These are phyloP conservation scores for Oropetium thomaeum DNA, from an alignment of 176 grass and related monocot species.

Conservation along the genomic window DNA sequence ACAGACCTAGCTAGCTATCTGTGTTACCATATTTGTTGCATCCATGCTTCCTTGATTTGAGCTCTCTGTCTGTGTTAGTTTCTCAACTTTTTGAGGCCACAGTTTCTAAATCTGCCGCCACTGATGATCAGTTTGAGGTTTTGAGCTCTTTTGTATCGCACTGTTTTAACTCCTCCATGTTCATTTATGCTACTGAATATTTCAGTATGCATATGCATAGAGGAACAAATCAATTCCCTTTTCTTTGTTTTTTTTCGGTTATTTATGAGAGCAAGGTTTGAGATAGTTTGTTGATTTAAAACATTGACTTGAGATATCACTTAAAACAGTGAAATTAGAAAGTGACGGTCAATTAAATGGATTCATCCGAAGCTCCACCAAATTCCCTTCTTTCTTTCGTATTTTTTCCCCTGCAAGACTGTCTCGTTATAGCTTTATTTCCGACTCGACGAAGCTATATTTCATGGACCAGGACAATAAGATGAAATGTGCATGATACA, in stretches of 20 bases:
- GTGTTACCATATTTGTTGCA: not conserved
- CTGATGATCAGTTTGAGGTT: constrained; percentile 4
- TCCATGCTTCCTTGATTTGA: not conserved
- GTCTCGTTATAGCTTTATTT: constrained; percentile 12
- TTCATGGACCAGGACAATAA: constrained; percentile 37
- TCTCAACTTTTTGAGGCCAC: not conserved
- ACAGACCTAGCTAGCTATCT: not conserved
- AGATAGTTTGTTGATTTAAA: constrained; percentile 8
- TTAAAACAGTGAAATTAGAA: not conserved
- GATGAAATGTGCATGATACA: constrained; percentile 1
- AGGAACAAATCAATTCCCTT: not conserved
- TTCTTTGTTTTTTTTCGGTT: too few relatives aligned
- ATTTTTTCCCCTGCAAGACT: not conserved
- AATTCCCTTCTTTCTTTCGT: not conserved
- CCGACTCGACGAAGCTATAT: constrained; percentile 30
- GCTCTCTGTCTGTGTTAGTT: not conserved
- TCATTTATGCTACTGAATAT: not conserved
- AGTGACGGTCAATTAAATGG: not conserved
- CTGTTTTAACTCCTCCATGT: not conserved
- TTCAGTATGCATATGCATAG: not conserved
- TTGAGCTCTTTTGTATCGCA: not conserved
- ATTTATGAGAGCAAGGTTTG: constrained; percentile 9
- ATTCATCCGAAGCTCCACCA: not conserved
- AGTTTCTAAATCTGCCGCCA: not conserved
- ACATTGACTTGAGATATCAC: not conserved